Conservation (phyloP, 78 protist genomes). For the Bigelowiella natans region DNA sequence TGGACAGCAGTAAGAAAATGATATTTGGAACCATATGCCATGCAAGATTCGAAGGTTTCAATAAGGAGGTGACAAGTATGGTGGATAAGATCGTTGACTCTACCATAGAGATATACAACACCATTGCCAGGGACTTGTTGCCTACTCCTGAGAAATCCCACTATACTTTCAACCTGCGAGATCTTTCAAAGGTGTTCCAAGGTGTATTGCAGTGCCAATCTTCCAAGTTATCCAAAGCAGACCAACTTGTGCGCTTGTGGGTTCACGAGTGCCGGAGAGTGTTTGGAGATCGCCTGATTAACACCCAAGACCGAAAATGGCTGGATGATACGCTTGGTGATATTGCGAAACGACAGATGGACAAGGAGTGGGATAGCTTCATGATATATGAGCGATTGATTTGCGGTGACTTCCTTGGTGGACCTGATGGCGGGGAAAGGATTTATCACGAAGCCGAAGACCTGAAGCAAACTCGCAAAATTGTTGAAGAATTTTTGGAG, state of each 20-base stretch:
- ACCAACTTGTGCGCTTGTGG: slow-evolving; percentile 55
- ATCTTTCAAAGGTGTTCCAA: slow-evolving; percentile 61
- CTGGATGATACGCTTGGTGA: slow-evolving; percentile 11
- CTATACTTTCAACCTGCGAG: slow-evolving; percentile 91
- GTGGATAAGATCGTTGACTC: slow-evolving; percentile 11
- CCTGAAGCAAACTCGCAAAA: neutral
- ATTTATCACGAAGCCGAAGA: slow-evolving; percentile 7
- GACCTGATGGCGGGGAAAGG: neutral
- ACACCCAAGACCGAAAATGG: slow-evolving; percentile 56
- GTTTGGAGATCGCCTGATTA: slow-evolving; percentile 72
- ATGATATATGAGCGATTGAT: neutral
- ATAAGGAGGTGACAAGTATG: neutral
- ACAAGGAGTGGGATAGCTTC: neutral
- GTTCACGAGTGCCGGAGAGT: slow-evolving; percentile 75
- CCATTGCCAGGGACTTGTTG: slow-evolving; percentile 26
- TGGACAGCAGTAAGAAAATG: neutral
- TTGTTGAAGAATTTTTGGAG: neutral
- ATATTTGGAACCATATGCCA: slow-evolving; percentile 45
- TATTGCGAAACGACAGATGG: neutral
- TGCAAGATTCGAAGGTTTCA: neutral
- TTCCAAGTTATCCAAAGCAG: neutral
- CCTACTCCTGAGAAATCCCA: slow-evolving; percentile 82
- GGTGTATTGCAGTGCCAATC: slow-evolving; percentile 48
- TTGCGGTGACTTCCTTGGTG: neutral
- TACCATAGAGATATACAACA: slow-evolving; percentile 25